phyloP scores from a whole-genome alignment of 768 basidiomycete species.

The Naganishia randhawae region DNA sequence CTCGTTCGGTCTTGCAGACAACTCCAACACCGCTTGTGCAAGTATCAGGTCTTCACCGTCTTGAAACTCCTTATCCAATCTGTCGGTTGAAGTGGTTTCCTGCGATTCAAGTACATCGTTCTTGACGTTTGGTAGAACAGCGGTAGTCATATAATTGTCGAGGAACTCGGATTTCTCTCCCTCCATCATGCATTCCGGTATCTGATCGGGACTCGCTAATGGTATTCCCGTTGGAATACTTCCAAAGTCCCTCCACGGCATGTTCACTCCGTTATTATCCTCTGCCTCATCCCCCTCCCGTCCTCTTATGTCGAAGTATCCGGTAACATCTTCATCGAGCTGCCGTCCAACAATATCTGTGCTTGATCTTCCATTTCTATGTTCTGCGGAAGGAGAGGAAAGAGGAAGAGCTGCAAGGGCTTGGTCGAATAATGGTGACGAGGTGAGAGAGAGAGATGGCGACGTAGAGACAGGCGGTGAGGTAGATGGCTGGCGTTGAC shows the following conservation, averaged over 20 bases:
- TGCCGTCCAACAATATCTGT: slow-evolving; percentile 4
- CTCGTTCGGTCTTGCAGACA: neutral
- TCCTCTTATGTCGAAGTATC: neutral
- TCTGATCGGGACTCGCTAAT: neutral
- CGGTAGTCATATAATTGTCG: too few relatives aligned
- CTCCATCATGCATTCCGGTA: too few relatives aligned
- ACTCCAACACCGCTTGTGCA: neutral
- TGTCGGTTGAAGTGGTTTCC: slow-evolving; percentile 17
- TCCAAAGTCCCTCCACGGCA: neutral
- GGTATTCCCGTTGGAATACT: neutral
- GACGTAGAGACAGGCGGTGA: neutral
- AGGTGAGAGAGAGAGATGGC: neutral
- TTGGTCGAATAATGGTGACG: neutral
- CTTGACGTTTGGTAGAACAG: neutral
- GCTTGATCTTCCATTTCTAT: neutral
- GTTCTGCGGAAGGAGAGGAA: slow-evolving; percentile 1
- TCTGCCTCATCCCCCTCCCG: neutral
- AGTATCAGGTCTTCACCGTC: slow-evolving; percentile 2
- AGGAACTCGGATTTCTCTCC: too few relatives aligned
- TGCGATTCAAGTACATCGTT: neutral
- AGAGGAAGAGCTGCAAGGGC: neutral
- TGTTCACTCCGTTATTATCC: too few relatives aligned
- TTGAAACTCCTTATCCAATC: neutral
- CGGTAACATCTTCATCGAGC: neutral
- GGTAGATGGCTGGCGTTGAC: neutral